Conservation (phyloP, 257 asterid species). For the Eucommia ulmoides region DNA sequence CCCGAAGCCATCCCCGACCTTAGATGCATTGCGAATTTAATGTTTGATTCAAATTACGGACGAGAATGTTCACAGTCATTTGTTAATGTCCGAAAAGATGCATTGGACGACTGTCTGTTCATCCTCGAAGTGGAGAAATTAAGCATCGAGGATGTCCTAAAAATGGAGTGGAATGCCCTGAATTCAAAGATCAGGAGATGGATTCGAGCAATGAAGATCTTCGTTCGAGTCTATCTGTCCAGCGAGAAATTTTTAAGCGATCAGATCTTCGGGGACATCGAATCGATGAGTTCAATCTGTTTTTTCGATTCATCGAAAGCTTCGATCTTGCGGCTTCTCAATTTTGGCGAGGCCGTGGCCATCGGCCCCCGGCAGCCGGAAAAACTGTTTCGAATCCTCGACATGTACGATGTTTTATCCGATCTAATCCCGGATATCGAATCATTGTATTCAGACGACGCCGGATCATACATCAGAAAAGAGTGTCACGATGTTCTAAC, state of each 20-base stretch:
- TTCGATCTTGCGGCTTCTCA: conserved; percentile 56
- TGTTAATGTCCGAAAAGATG: conserved; percentile 60
- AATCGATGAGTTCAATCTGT: conserved; percentile 30
- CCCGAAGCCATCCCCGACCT: conserved; percentile 56
- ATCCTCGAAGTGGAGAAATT: conserved; percentile 72
- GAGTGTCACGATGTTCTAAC: conserved; percentile 50
- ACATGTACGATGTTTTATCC: conserved; percentile 75
- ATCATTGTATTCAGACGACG: conserved; percentile 36
- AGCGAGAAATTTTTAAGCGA: conserved; percentile 66
- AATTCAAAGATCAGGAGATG: conserved; percentile 78
- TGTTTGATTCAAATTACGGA: conserved; percentile 76
- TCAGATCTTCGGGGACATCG: conserved; percentile 74
- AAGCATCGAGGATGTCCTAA: conserved; percentile 80
- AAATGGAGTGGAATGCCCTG: conserved; percentile 69
- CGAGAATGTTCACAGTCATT: conserved; percentile 72
- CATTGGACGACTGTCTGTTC: conserved; percentile 73
- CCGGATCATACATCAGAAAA: conserved; percentile 29
- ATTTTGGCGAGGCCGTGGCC: conserved; percentile 71
- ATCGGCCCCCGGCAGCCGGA: conserved; percentile 82
- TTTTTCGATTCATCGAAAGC: conserved; percentile 68
- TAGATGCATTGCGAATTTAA: conserved; percentile 49
- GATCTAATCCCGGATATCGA: conserved; percentile 54
- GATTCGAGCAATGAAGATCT: conserved; percentile 80
- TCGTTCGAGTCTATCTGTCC: conserved; percentile 68
- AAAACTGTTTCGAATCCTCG: conserved; percentile 68